These are phyloP conservation scores for Saturnispora besseyi DNA, from an alignment of 805 yeast species.

Conservation along the genomic window DNA sequence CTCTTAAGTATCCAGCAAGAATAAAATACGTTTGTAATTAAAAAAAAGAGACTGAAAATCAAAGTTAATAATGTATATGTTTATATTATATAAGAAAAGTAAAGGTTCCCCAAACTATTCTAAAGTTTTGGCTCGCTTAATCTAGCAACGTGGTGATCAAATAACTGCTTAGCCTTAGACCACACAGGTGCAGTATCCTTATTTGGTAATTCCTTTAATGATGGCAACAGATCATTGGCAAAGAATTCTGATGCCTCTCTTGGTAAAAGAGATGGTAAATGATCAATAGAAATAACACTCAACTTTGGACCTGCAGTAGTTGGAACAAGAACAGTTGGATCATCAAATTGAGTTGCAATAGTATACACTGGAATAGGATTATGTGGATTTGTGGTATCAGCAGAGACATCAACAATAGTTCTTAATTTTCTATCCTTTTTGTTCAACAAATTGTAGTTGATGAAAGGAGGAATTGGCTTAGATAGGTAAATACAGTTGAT, in stretches of 20 bases:
- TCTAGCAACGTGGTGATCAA: constrained; percentile 76
- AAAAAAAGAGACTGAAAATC: background rate
- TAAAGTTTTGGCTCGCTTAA: constrained; percentile 40
- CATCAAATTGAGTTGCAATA: constrained; percentile 79
- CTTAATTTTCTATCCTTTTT: constrained; percentile 63
- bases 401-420: constrained; percentile 94
- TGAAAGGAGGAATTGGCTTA: constrained; percentile 87
- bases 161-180: constrained; percentile 79
- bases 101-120: background rate
- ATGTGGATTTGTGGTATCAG: constrained; percentile 97
- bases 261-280: constrained; percentile 89
- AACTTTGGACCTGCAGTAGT: constrained; percentile 75
- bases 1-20: constrained; percentile 46
- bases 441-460: constrained; percentile 61
- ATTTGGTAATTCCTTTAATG: constrained; percentile 73
- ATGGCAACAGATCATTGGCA: constrained; percentile 80
- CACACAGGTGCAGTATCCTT: constrained; percentile 83
- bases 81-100: background rate
- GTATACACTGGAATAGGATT: constrained; percentile 94
- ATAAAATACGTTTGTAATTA: background rate
- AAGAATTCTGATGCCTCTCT: constrained; percentile 95
- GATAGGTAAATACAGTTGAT: constrained; percentile 95
- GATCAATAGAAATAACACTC: constrained; percentile 92
- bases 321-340: constrained; percentile 83
- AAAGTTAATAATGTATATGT: background rate